A percentile compares a stretch with the other conserved stretches of the same genome.
Conservation (phyloP, 352 stramenopile genomes). For the Globisporangium radiosum region DNA sequence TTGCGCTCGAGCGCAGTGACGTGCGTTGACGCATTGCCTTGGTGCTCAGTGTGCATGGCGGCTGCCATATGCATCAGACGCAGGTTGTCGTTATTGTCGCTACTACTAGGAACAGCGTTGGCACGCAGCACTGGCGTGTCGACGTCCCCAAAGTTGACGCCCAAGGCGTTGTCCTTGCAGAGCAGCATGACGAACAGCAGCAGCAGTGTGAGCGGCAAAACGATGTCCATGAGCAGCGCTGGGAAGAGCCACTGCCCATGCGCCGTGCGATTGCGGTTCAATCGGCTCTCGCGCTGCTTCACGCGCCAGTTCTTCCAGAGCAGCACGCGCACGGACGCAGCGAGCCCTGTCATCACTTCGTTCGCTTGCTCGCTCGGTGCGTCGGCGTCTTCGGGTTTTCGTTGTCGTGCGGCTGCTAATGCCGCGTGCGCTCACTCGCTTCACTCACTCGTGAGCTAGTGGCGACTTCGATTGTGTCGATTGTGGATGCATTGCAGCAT, state of each 20-base stretch:
- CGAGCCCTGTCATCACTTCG: constrained; percentile 12
- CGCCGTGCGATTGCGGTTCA: constrained; percentile 39
- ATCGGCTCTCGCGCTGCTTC: constrained; percentile 69
- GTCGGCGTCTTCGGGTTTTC: too few species aligned
- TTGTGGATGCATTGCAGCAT: too few species aligned
- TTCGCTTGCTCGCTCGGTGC: too few species aligned
- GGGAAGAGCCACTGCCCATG: constrained; percentile 51
- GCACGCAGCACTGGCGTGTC: neutral
- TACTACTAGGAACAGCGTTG: neutral
- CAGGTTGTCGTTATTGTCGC: neutral
- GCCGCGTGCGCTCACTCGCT: too few species aligned
- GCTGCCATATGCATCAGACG: too few species aligned
- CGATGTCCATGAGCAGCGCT: constrained; percentile 59
- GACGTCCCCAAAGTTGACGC: neutral
- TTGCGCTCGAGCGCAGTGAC: neutral
- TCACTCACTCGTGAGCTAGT: too few species aligned
- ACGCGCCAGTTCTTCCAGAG: constrained; percentile 82
- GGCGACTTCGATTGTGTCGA: too few species aligned
- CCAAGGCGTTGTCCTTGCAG: constrained; percentile 43
- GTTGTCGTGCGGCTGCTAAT: too few species aligned
- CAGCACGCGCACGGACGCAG: constrained; percentile 34
- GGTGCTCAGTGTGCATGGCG: too few species aligned
- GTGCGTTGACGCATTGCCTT: neutral
- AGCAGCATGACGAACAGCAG: constrained; percentile 51
- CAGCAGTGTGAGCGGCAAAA: constrained; percentile 50